A percentile compares a stretch with the other conserved stretches of the same genome.
Conservation (phyloP, 2,329 filamentous ascomycete species). For the Didymella glomerata region DNA sequence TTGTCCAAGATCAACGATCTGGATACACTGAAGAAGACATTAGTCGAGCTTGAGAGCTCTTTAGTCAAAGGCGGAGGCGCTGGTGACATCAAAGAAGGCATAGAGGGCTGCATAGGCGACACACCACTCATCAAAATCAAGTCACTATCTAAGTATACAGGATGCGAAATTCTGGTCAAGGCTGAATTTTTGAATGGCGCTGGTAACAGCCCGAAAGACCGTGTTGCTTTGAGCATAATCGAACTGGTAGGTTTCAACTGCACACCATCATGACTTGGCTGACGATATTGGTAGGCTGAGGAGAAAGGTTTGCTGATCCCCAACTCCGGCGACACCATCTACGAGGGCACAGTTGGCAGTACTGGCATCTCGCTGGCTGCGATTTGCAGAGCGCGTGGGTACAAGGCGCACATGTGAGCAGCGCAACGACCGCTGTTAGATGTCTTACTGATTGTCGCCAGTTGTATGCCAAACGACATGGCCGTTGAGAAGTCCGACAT, state of each 20-base stretch:
- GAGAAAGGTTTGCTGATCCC: constrained; percentile 77
- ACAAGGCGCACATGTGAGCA: constrained; percentile 83
- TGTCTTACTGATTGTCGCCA: constrained; percentile 37
- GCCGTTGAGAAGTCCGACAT: constrained; percentile 87
- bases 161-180: constrained; percentile 89
- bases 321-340: constrained; percentile 88
- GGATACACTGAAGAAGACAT: constrained; percentile 35
- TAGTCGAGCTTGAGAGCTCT: constrained; percentile 30
- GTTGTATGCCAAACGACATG: constrained; percentile 95
- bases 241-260: constrained; percentile 56
- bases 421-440: background rate
- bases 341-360: constrained; percentile 95
- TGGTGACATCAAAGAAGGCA: constrained; percentile 71
- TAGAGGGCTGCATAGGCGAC: constrained; percentile 92
- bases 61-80: constrained; percentile 21
- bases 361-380: constrained; percentile 95
- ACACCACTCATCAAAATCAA: constrained; percentile 88
- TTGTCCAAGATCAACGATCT: constrained; percentile 38
- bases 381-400: constrained; percentile 85
- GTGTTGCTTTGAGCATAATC: constrained; percentile 92
- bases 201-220: constrained; percentile 92
- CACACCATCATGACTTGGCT: constrained; percentile 2
- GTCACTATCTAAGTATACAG: constrained; percentile 84
- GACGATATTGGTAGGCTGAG: constrained; percentile 68
- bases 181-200: constrained; percentile 96